Evolutionary conservation across 495 filamentous ascomycete species (phyloP), one percentile per base, ranked within the genome.

Genomic region (Collariella sp.): DNA sequence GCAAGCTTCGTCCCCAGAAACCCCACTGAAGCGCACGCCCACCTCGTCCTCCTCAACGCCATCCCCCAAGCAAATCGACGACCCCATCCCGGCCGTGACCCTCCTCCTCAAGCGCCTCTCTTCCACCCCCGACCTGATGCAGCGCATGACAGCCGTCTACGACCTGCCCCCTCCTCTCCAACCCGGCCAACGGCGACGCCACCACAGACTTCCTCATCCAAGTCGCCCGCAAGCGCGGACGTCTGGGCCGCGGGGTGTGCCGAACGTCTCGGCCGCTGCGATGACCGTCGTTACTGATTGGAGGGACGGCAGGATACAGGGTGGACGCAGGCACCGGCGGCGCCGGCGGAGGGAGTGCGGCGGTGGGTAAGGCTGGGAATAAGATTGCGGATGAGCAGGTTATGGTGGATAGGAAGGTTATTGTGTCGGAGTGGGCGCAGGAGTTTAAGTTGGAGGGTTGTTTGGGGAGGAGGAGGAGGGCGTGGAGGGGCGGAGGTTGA

Each of bases 381-480:
- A 53, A 38, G 65, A 62, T 31, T 66, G 61, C 53, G 57, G 53
- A 57, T 22, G 68, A 70, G 18, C 66, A 59, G 53, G 61, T 62
- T 5, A 71, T 74, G 47, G 69, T 73, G n/a, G 89, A 91, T 63
- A 83, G 84, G 64, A 89, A 89, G 69, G 79, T 85, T 70, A 86
- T 98, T 59, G 93, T 97, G 16, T 86, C 83, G 18, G 83, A 93
- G 68, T 96, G 93, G 94, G 88, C 91, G 4, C 80, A 85, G 67
- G 94, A 97, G 72, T 97, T 98, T 70, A 90, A 91, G 75, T 77
- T 98, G 33, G 93, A 96, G 62, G 93, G 0, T 67, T 98, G n/a
- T 95, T 87, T 86, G 88, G 86, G 1, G 81, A 87, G 54, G 70
- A 66, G 26, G 64, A 62, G 40, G 3, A 66, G 62, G 38, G 63